Evolutionary conservation across 2,329 filamentous ascomycete genomes (phyloP), one percentile per base, ranked within the genome.

Genomic region (Calonectria naviculata): DNA sequence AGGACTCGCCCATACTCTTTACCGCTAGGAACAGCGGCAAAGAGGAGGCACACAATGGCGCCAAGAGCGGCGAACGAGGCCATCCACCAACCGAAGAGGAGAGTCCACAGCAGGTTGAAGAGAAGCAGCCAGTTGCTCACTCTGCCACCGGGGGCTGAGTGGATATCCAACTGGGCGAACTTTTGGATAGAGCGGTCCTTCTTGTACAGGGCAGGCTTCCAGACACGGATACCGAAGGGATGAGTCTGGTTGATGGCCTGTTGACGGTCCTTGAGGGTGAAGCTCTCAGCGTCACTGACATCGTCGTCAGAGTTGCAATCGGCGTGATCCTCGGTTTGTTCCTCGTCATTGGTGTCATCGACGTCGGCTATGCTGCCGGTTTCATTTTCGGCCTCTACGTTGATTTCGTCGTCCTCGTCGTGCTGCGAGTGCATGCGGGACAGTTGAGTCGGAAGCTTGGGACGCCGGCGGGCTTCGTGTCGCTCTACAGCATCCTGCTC

Each of bases 201-300:
- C 85, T 99, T 99, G 89, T 99, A 99, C 73, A 99, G 84, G 1
- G 97, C 97, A 49, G 97, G 97, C 83, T 99, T 99, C 97, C 97
- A 99, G 74, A 99, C 94, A 81, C 97, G 92, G 81, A 99, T 98
- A 87, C 97, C 97, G 79, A 99, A 99, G 0, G 97, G 97, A 87
- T 99, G 97, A 0, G 97, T 99, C 82, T 98, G 93, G 84, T 99
- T 99, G 87, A 99, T 99, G 75, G 97, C 97, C 81, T 98, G 92
- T 84, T 99, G 97, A 67, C 97, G 92, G 83, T 99, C 97, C 83
- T 97, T 98, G 78, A 99, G 89, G 0, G 97, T 99, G 82, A 99
- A 99, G 85, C 96, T 98, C 84, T 98, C 97, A 1, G 97, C 94
- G 78, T 98, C 97, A 82, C 96, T 98, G 63, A 95, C 80, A 70